Conservation (phyloP, 1,284 basidiomycete genomes). For the Sphagnurus paluster region DNA sequence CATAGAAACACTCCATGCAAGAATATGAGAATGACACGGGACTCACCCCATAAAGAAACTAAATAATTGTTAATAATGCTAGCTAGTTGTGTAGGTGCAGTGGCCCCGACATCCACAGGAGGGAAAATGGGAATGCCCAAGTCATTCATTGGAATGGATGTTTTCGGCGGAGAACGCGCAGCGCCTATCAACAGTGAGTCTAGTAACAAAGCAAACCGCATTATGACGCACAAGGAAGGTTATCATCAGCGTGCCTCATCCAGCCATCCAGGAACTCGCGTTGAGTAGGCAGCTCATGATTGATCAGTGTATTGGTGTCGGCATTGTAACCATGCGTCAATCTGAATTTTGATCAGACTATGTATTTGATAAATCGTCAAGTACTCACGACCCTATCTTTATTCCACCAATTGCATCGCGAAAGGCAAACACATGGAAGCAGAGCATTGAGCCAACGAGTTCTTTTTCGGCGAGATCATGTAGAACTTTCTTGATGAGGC, state of each 20-base stretch:
- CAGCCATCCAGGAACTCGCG: not conserved
- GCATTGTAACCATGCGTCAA: not conserved
- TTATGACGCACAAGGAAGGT: not conserved
- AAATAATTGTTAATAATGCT: no score
- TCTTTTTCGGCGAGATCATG: not conserved
- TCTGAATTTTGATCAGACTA: not conserved
- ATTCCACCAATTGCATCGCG: not conserved
- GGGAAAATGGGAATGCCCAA: no score
- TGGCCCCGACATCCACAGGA: no score
- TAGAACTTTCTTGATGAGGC: not conserved
- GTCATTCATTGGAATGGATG: no score
- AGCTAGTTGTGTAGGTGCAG: no score
- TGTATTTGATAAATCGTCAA: not conserved
- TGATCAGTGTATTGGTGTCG: not conserved
- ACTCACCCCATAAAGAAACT: not conserved
- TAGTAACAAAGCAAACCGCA: not conserved
- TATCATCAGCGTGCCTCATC: not conserved
- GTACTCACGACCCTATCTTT: not conserved
- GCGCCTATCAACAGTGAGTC: not conserved
- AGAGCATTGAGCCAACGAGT: not conserved
- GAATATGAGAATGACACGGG: not conserved
- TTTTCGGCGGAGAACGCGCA: not conserved
- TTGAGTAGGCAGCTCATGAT: not conserved
- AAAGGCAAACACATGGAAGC: not conserved
- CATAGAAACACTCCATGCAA: not conserved